Conservation (phyloP, 805 yeast species). For the Komagataella pastoris region DNA sequence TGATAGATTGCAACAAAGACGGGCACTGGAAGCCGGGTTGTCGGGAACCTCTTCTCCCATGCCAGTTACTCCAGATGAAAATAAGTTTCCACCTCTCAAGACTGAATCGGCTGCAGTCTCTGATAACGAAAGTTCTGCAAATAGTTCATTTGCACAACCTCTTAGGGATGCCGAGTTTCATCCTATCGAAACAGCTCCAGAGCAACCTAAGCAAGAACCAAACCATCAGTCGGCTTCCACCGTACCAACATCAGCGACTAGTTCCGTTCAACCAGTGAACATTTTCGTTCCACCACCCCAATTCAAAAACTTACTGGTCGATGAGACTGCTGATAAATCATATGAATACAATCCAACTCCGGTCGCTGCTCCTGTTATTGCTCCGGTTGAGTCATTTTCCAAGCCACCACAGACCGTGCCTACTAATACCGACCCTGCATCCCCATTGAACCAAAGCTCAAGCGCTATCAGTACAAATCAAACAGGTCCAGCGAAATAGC, state of each 20-base stretch:
- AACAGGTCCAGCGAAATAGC: neutral
- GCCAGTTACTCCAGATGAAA: neutral
- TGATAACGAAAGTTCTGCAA: neutral
- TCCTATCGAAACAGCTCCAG: neutral
- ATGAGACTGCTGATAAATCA: neutral
- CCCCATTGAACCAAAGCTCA: neutral
- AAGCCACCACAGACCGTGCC: neutral
- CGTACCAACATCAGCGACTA: neutral
- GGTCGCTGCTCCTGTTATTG: neutral
- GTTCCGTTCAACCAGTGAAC: neutral
- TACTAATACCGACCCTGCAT: neutral
- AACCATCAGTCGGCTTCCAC: neutral
- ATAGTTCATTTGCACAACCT: neutral
- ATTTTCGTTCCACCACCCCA: neutral
- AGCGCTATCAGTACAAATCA: neutral
- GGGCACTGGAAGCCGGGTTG: neutral
- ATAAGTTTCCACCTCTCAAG: neutral
- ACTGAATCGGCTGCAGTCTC: neutral
- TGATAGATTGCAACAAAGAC: neutral
- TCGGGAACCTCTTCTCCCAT: neutral
- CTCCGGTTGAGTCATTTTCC: neutral
- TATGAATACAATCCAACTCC: neutral
- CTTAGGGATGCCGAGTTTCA: neutral
- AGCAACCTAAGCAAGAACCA: neutral
- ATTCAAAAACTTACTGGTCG: neutral